Evolutionary conservation across 192 early-diverging fungal species (phyloP).

Genomic region (Lobosporangium transversale): DNA sequence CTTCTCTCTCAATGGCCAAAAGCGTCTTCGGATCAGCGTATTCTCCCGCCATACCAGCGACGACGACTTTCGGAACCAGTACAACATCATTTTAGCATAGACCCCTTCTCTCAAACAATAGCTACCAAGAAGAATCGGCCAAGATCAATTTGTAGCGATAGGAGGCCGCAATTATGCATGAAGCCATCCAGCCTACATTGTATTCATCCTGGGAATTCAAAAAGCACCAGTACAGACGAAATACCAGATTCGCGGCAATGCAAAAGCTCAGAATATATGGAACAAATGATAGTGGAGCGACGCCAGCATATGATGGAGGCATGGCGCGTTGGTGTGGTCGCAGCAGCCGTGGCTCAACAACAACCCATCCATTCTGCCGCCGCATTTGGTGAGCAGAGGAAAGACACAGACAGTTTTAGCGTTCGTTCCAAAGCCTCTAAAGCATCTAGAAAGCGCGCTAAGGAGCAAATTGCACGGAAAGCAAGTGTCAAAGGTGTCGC

Average conservation of each 20-base stretch:
- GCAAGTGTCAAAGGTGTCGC: not conserved
- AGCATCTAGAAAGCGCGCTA: conserved; percentile 19
- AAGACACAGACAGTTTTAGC: conserved; percentile 31
- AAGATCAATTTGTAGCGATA: conserved; percentile 40
- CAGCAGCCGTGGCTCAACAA: conserved; percentile 42
- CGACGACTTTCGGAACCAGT: conserved; percentile 46
- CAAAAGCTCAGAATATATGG: conserved; percentile 42
- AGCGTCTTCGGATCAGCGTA: conserved; percentile 26
- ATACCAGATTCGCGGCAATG: conserved; percentile 34
- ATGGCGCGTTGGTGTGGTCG: conserved; percentile 54
- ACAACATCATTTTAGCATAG: conserved; percentile 9
- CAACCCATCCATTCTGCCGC: conserved; percentile 41
- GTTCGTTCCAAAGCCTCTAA: conserved; percentile 41
- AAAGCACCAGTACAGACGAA: conserved; percentile 11
- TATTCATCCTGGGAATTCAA: conserved; percentile 18
- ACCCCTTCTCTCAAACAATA: not conserved
- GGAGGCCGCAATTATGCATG: conserved; percentile 10
- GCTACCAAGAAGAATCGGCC: conserved; percentile 25
- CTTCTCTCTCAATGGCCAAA: conserved; percentile 12
- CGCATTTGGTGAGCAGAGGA: conserved; percentile 23
- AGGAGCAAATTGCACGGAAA: not conserved
- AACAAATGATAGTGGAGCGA: conserved; percentile 37
- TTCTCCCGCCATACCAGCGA: conserved; percentile 1
- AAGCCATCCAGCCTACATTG: conserved; percentile 15
- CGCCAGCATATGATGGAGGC: conserved; percentile 55